Evolutionary conservation across 208 protist genomes (phyloP), one percentile per base, ranked within the genome.

Genomic region (Crithidia mellificae): DNA sequence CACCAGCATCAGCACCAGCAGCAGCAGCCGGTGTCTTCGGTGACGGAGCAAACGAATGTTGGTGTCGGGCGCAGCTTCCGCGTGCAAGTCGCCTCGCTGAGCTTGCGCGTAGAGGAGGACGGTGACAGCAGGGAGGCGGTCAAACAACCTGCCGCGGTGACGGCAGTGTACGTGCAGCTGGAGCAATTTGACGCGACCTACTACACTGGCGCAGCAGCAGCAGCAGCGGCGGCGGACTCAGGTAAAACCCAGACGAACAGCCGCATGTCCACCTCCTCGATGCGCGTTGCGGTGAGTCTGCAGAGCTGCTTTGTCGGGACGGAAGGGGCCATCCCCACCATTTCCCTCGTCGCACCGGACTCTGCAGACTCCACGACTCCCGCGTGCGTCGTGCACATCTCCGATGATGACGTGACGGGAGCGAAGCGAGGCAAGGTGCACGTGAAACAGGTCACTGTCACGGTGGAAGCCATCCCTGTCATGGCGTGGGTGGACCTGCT

Each of bases 401-500:
- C 30, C 8, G 54, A 76, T 24, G 41, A 66, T 32, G 50, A 46
- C 9, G 32, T 12, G 24, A 54, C 70, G 6, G 25, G 17, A 2
- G 55, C 56, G 25, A 65, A 66, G 36, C 74, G 44, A 19, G 80
- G 87, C 15, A 30, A 69, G 0, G 58, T 71, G 9, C 62, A 81
- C 7, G 55, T 90, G 41, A 83, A 78, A 6, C 53, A 75, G 27
- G 61, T 66, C 14, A 74, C 67, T 7, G 32, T 85, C 6, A 78
- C 78, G 12, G 63, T 89, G 15, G 83, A 90, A 24, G 71, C 73
- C 15, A 57, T 72, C 15, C 68, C 78, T 4, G 62, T 93, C 32
- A 71, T 77, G 29, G 59, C 70, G 4, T 74, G 80, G 47, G 62
- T 89, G 3, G 67, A 76, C 29, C 64, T 83, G 7, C 44, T 93